phyloP scores from a whole-genome alignment of 768 basidiomycete genomes.

The Agaricus subrufescens region DNA sequence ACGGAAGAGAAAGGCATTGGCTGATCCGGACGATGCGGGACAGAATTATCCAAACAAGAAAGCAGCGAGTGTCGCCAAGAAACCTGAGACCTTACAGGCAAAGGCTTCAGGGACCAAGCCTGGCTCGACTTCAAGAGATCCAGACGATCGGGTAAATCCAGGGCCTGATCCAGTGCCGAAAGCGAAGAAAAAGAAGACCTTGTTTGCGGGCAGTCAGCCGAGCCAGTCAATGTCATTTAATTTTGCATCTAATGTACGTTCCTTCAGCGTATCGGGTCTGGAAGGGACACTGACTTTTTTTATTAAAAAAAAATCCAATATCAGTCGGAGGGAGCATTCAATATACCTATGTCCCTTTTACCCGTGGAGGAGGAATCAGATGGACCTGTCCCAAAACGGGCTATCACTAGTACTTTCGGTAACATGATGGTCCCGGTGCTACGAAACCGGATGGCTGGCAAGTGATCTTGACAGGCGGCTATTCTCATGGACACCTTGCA shows the following conservation, averaged over 20 bases:
- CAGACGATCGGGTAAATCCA: constrained; percentile 19
- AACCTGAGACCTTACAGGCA: constrained; percentile 16
- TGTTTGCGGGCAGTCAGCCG: constrained; percentile 44
- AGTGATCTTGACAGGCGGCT: background rate
- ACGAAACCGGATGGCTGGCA: background rate
- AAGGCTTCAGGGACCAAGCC: constrained; percentile 16
- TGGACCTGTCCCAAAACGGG: constrained; percentile 7
- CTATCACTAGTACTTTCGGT: constrained; percentile 23
- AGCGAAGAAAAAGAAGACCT: constrained; percentile 69
- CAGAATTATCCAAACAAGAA: constrained; percentile 11
- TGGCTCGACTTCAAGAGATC: constrained; percentile 17
- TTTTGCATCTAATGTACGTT: constrained; percentile 25
- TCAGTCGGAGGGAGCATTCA: constrained; percentile 34
- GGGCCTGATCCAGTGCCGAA: constrained; percentile 31
- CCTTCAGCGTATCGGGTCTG: background rate
- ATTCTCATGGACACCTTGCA: too few species aligned
- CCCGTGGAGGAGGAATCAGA: constrained; percentile 62
- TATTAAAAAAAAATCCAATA: constrained; percentile 11
- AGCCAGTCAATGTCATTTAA: constrained; percentile 41
- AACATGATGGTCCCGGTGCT: constrained; percentile 3
- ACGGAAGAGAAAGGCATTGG: constrained; percentile 33
- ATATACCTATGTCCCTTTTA: constrained; percentile 64
- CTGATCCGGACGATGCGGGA: constrained; percentile 12
- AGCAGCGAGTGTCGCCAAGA: constrained; percentile 13
- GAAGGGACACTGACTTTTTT: background rate